Evolutionary conservation across 306 rosid species (phyloP).

Genomic region (Cicer bijugum): DNA sequence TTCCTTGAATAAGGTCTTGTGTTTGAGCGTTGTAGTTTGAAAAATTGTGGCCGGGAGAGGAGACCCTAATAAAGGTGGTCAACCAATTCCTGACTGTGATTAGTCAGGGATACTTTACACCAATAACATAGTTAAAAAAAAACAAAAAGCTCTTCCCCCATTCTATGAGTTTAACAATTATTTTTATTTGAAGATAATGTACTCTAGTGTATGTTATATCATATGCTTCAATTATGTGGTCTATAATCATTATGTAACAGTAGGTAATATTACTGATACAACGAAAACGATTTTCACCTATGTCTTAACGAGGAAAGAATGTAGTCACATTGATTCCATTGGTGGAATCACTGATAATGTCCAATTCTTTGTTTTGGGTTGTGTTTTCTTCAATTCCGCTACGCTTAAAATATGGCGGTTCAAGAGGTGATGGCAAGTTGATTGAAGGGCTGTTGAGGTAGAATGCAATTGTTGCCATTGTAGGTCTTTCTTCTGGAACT

Average conservation of each 20-base stretch:
- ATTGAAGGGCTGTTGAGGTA: slow-evolving; percentile 49
- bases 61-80: too few relatives aligned
- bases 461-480: slow-evolving; percentile 47
- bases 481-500: slow-evolving; percentile 52
- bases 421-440: slow-evolving; percentile 42
- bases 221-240: slow-evolving; percentile 12
- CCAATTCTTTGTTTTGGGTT: not conserved
- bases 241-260: not conserved
- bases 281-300: not conserved
- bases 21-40: too few relatives aligned
- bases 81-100: too few relatives aligned
- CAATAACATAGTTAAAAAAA: too few relatives aligned
- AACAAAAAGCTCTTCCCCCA: too few relatives aligned
- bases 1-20: too few relatives aligned
- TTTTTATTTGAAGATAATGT: not conserved
- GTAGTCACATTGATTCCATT: slow-evolving; percentile 28
- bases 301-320: slow-evolving; percentile 44
- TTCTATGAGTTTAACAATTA: too few relatives aligned
- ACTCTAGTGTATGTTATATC: not conserved
- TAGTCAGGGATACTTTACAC: too few relatives aligned
- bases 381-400: not conserved
- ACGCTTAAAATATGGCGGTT: slow-evolving; percentile 39
- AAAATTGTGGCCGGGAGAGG: too few relatives aligned
- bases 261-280: not conserved
- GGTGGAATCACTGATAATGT: slow-evolving; percentile 30